Conservation (phyloP, 768 basidiomycete genomes). For the Phlebiopsis gigantea region DNA sequence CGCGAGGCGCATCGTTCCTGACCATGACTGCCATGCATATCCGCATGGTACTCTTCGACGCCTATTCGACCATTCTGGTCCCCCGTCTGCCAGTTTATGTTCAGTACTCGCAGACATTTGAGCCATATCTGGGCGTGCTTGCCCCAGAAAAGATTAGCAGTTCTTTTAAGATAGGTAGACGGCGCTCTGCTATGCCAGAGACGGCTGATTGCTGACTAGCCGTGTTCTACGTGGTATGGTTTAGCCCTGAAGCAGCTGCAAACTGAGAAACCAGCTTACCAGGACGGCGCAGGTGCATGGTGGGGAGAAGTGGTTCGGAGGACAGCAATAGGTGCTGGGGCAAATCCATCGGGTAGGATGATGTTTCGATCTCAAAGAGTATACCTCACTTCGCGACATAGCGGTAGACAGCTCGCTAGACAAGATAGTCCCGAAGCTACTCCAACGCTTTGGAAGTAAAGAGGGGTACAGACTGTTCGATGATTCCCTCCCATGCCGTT, state of each 20-base stretch:
- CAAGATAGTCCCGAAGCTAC: constrained; percentile 55
- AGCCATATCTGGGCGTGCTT: constrained; percentile 60
- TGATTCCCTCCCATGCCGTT: constrained; percentile 44
- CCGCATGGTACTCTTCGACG: constrained; percentile 74
- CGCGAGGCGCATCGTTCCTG: not conserved
- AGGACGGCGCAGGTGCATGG: constrained; percentile 52
- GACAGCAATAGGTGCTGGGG: constrained; percentile 75
- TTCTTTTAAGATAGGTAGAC: constrained; percentile 58
- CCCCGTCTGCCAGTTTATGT: constrained; percentile 64
- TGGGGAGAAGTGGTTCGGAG: constrained; percentile 74
- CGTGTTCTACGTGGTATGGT: not conserved
- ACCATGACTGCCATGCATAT: constrained; percentile 29
- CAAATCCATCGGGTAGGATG: constrained; percentile 45
- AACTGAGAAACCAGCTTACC: constrained; percentile 53
- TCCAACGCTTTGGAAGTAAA: constrained; percentile 62
- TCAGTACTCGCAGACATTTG: constrained; percentile 61
- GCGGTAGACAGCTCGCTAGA: constrained; percentile 49
- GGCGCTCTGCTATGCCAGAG: not conserved
- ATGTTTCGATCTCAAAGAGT: not conserved
- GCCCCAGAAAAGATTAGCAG: constrained; percentile 44
- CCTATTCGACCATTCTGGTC: constrained; percentile 66
- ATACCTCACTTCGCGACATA: constrained; percentile 21
- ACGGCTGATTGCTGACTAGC: not conserved
- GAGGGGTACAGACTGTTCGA: constrained; percentile 64
- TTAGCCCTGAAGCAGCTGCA: constrained; percentile 49